phyloP scores from a whole-genome alignment of 257 asterid genomes.

The Rehmannia glutinosa region DNA sequence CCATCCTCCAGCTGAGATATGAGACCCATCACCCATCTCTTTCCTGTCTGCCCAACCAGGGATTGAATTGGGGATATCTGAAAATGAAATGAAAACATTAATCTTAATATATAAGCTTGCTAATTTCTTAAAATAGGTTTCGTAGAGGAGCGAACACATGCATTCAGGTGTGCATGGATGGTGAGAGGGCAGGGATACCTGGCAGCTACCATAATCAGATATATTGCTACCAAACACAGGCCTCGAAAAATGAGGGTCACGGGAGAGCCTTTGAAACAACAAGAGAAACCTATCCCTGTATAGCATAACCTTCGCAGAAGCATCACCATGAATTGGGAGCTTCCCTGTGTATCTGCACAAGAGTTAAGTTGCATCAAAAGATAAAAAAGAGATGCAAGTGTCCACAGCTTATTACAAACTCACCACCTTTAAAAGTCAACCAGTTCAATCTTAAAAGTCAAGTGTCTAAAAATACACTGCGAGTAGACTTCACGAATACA shows the following conservation, averaged over 20 bases:
- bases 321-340: constrained; percentile 87
- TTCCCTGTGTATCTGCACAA: constrained; percentile 54
- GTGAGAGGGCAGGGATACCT: constrained; percentile 40
- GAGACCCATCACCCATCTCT: constrained; percentile 92
- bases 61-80: constrained; percentile 94
- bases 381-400: not conserved
- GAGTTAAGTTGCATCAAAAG: not conserved
- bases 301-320: constrained; percentile 71
- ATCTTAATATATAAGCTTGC: not conserved
- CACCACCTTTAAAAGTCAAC: not conserved
- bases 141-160: not conserved
- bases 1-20: constrained; percentile 99
- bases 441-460: not conserved
- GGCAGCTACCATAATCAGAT: constrained; percentile 77
- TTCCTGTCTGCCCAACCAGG: constrained; percentile 80
- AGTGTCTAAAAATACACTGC: not conserved
- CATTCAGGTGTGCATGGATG: not conserved
- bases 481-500: not conserved
- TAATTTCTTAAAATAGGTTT: not conserved
- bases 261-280: constrained; percentile 77
- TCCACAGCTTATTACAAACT: not conserved
- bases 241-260: constrained; percentile 77
- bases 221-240: constrained; percentile 65
- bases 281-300: constrained; percentile 84
- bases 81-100: constrained; percentile 6